Conservation (phyloP, 2,329 filamentous ascomycete genomes). For the Lachnellula suecica region DNA sequence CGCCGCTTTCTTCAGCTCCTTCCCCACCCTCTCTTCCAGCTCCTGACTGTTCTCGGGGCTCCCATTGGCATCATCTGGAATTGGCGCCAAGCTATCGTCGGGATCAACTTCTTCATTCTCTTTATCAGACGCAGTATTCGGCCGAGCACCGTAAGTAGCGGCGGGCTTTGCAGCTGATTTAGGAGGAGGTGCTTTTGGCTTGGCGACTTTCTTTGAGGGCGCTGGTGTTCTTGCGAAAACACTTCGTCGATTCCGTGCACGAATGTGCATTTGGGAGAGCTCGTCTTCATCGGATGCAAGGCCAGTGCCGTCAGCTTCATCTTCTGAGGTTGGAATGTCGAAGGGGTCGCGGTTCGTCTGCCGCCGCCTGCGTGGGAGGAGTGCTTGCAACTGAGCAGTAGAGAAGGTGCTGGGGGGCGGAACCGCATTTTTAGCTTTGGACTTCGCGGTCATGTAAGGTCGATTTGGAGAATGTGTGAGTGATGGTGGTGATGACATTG, state of each 20-base stretch:
- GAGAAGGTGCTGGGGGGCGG: slow-evolving; percentile 28
- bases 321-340: slow-evolving; percentile 41
- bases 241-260: slow-evolving; percentile 33
- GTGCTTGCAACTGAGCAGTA: slow-evolving; percentile 37
- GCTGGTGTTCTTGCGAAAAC: slow-evolving; percentile 19
- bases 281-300: slow-evolving; percentile 56
- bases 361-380: slow-evolving; percentile 34
- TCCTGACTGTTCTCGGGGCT: slow-evolving; percentile 36
- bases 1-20: slow-evolving; percentile 52
- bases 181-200: slow-evolving; percentile 19
- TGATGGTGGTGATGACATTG: slow-evolving; percentile 60
- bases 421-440: slow-evolving; percentile 16
- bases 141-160: slow-evolving; percentile 50
- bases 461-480: slow-evolving; percentile 64
- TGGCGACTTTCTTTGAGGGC: slow-evolving; percentile 25
- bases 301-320: slow-evolving; percentile 48
- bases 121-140: slow-evolving; percentile 47
- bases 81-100: slow-evolving; percentile 41
- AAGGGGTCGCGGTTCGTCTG: slow-evolving; percentile 33
- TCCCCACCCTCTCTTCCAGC: slow-evolving; percentile 40
- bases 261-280: slow-evolving; percentile 46
- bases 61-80: slow-evolving; percentile 40
- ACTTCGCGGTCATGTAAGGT: slow-evolving; percentile 14
- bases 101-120: slow-evolving; percentile 49
- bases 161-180: slow-evolving; percentile 30